Conservation (phyloP, 495 filamentous ascomycete species). For the Hypoxylon perforatum region DNA sequence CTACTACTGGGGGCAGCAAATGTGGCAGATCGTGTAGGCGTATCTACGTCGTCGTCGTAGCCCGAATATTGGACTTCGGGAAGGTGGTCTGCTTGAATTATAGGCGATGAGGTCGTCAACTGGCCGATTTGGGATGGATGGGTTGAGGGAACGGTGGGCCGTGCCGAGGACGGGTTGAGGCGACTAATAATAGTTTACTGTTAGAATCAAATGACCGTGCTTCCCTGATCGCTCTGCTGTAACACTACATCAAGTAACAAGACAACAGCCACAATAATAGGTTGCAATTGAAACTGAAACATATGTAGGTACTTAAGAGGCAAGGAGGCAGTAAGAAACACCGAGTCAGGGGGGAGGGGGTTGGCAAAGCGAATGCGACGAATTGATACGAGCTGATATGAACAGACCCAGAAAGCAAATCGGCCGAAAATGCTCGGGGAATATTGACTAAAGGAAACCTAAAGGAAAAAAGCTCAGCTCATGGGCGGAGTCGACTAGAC, state of each 20-base stretch:
- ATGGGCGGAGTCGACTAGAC: conserved; percentile 24
- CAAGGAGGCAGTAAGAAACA: conserved; percentile 17
- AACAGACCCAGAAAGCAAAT: too few species aligned
- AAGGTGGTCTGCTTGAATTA: conserved; percentile 69
- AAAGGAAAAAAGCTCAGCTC: background rate
- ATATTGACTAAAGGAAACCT: background rate
- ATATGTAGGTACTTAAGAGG: conserved; percentile 11
- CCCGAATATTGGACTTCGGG: conserved; percentile 49
- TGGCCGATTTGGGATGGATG: conserved; percentile 83
- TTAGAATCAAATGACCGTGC: conserved; percentile 24
- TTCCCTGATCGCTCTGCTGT: conserved; percentile 23
- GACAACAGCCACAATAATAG: conserved; percentile 7
- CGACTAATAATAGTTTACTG: conserved; percentile 26
- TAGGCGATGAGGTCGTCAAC: conserved; percentile 83
- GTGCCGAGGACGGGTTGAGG: conserved; percentile 29
- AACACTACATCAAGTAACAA: conserved; percentile 28
- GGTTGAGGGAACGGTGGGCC: conserved; percentile 68
- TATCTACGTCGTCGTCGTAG: conserved; percentile 39
- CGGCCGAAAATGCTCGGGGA: too few species aligned
- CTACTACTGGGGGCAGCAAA: conserved; percentile 26
- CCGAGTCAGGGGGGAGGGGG: background rate
- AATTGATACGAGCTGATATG: conserved; percentile 25
- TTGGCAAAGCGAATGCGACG: conserved; percentile 12
- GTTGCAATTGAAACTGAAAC: conserved; percentile 21
- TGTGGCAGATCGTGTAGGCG: conserved; percentile 39